A percentile compares a stretch with the other conserved stretches of the same genome.
phyloP scores from a whole-genome alignment of 306 rosid species.

The Corylus avellana region DNA sequence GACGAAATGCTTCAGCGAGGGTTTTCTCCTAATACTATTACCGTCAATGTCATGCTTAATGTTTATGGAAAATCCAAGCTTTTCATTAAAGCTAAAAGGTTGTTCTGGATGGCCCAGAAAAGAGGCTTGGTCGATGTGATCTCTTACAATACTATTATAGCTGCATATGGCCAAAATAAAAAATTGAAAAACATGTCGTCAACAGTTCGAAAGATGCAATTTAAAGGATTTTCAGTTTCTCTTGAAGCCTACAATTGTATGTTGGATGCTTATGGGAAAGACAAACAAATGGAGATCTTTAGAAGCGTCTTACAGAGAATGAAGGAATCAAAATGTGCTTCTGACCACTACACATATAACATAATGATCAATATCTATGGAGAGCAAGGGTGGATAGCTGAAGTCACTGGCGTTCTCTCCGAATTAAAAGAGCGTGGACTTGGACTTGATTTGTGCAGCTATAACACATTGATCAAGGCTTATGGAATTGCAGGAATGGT shows the following conservation, averaged over 20 bases:
- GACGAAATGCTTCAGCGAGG: constrained; percentile 80
- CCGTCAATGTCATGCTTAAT: constrained; percentile 77
- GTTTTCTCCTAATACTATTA: constrained; percentile 62
- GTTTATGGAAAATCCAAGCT: constrained; percentile 82
- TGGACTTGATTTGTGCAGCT: constrained; percentile 78
- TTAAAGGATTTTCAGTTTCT: constrained; percentile 84
- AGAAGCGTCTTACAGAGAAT: constrained; percentile 63
- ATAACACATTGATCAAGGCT: constrained; percentile 86
- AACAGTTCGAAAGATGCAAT: constrained; percentile 62
- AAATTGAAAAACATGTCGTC: constrained; percentile 73
- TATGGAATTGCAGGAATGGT: constrained; percentile 96
- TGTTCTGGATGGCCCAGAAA: constrained; percentile 77
- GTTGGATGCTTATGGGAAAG: constrained; percentile 93
- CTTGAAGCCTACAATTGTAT: constrained; percentile 85
- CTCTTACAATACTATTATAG: constrained; percentile 83
- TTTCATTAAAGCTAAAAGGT: constrained; percentile 65
- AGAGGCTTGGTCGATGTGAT: constrained; percentile 69
- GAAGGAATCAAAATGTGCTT: constrained; percentile 59
- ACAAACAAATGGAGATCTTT: constrained; percentile 68
- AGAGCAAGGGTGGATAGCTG: constrained; percentile 83
- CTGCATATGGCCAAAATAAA: constrained; percentile 72
- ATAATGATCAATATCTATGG: constrained; percentile 87
- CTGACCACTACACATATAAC: constrained; percentile 85
- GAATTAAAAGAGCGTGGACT: constrained; percentile 74
- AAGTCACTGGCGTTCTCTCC: constrained; percentile 60